phyloP scores from a whole-genome alignment of 495 filamentous ascomycete genomes.

The Wilcoxina mikolae region DNA sequence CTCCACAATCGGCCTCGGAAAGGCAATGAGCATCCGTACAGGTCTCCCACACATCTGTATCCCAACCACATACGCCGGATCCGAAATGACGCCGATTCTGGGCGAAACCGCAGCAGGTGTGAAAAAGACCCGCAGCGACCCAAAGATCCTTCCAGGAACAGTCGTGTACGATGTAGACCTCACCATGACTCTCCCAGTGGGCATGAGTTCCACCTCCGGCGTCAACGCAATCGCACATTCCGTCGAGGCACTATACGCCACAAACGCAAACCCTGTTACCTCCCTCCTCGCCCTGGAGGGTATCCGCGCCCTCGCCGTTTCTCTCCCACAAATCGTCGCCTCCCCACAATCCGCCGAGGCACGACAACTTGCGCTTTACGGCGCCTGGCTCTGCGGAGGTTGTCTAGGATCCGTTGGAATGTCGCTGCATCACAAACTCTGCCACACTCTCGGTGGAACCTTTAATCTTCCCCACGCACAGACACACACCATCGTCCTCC shows the following conservation, averaged over 20 bases:
- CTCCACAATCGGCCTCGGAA: conserved; percentile 51
- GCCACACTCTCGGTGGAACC: conserved; percentile 51
- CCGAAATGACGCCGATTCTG: conserved; percentile 55
- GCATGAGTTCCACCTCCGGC: conserved; percentile 48
- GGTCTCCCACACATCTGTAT: conserved; percentile 51
- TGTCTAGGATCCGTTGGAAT: conserved; percentile 53
- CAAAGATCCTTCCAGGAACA: conserved; percentile 48
- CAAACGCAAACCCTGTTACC: conserved; percentile 46
- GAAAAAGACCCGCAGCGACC: conserved; percentile 51
- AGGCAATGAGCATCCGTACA: conserved; percentile 51
- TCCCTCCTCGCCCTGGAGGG: conserved; percentile 45
- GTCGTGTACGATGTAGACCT: conserved; percentile 58
- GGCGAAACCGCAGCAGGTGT: conserved; percentile 49
- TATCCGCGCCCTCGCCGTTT: conserved; percentile 37
- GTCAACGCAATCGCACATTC: conserved; percentile 59
- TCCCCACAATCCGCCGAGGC: conserved; percentile 37
- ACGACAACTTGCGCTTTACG: conserved; percentile 46
- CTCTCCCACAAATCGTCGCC: conserved; percentile 43
- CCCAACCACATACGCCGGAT: conserved; percentile 55
- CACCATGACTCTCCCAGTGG: conserved; percentile 47
- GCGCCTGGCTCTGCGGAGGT: conserved; percentile 51
- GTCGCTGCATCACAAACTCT: conserved; percentile 58
- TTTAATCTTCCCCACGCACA: conserved; percentile 59
- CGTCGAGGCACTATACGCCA: conserved; percentile 53
- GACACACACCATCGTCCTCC: conserved; percentile 52